Evolutionary conservation across 306 rosid genomes (phyloP), one percentile per base, ranked within the genome.

Genomic region (Glycyrrhiza uralensis): DNA sequence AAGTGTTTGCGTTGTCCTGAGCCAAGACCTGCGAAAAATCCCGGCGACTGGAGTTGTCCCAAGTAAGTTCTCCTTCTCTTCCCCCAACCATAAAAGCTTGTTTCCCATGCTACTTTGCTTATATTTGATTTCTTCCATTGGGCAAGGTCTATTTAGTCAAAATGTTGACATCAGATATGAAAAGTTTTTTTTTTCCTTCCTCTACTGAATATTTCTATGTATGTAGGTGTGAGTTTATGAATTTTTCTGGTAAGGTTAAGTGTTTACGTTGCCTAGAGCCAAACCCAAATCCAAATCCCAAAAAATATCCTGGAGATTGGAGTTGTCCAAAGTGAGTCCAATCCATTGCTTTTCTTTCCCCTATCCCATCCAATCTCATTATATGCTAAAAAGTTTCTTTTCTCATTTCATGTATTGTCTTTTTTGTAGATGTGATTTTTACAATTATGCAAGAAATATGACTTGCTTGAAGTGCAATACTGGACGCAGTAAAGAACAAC

Each of bases 11-110:
- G 85, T 11, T 94, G 99, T 77, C 82, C 58, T 60, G 90, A 82
- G 77, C 30, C 57, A 49, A 87, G 88, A 7, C 87, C 97, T 73
- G 79, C 64, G 74, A 76, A 76, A 74, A 66, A 42, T 28, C 79
- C 79, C 15, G 90, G 89, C 38, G 97, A 94, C 4, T 94, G 99
- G 97, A 83, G 68, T 81, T 91, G 97, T 72, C 95, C 96, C 59
- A 80, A 80, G 99, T 94, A 77, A 86, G 93, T 79, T n/a, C 58
- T n/a, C 1, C 50, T 77, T 66, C 44, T 35, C 54, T 61, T 73
- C 52, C 15, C 17, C 28, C 28, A 23, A 33, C 36, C 17, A 33
- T 18, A 33, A 18, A 59, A 59, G 10, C 46, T 60, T 61, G 19
- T 38, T 61, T 11, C 10, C 17, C 6, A 60, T 59, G 66, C 28